Conservation (phyloP, 106 monocot genomes). For the Acorus gramineus region DNA sequence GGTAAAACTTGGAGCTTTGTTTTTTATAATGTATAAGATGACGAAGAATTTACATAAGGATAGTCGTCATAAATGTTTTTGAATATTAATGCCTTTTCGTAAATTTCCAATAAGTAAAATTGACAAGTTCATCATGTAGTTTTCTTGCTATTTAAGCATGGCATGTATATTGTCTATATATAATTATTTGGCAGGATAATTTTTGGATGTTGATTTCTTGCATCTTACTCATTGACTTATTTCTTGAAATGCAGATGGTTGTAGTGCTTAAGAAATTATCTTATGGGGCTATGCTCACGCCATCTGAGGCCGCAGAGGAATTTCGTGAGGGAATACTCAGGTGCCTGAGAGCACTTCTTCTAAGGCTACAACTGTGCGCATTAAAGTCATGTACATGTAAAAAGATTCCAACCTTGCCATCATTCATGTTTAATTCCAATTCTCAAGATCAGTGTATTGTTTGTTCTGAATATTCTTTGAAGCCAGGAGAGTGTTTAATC, state of each 20-base stretch:
- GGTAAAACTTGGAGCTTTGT: too few relatives aligned
- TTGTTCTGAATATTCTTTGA: conserved; percentile 6
- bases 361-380: conserved; percentile 50
- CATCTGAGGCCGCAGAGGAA: conserved; percentile 69
- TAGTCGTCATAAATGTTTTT: too few relatives aligned
- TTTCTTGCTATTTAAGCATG: too few relatives aligned
- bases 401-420: conserved; percentile 10
- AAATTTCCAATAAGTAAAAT: too few relatives aligned
- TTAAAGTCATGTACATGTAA: conserved; percentile 49
- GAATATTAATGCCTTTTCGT: too few relatives aligned
- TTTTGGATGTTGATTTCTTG: conserved; percentile 1
- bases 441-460: conserved; percentile 3
- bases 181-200: too few relatives aligned
- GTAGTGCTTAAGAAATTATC: conserved; percentile 75
- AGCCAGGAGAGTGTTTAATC: conserved; percentile 66
- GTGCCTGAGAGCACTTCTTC: conserved; percentile 71
- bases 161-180: neutral
- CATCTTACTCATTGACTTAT: conserved; percentile 2
- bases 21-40: too few relatives aligned
- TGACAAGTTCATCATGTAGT: too few relatives aligned
- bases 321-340: conserved; percentile 69
- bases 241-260: conserved; percentile 52
- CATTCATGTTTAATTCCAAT: conserved; percentile 5
- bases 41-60: too few relatives aligned
- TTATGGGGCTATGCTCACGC: conserved; percentile 72